A percentile compares a stretch with the other conserved stretches of the same genome.
These are phyloP conservation scores for Physcomitrium patens DNA, from an alignment of 225 moss, liverwort and hornwort genomes.

Conservation along the genomic window DNA sequence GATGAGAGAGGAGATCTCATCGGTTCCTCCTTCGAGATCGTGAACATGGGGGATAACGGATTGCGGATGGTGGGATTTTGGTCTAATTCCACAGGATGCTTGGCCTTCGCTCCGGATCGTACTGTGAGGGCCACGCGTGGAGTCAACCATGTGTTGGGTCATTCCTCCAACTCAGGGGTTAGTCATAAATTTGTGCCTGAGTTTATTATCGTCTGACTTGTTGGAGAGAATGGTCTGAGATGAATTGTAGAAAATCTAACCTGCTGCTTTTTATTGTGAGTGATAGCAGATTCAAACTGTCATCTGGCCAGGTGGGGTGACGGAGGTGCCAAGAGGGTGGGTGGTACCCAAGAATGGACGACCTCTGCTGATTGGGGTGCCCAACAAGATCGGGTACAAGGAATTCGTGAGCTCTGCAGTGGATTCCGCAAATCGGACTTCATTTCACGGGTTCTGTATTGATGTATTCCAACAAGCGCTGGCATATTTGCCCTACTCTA, in stretches of 20 bases:
- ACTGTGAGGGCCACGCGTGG: slow-evolving; percentile 28
- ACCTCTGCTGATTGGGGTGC: slow-evolving; percentile 81
- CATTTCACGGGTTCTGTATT: slow-evolving; percentile 82
- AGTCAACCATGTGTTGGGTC: slow-evolving; percentile 30
- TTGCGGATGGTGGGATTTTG: slow-evolving; percentile 82
- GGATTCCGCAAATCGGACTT: slow-evolving; percentile 51
- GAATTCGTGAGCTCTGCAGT: slow-evolving; percentile 68
- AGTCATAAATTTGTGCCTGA: not conserved
- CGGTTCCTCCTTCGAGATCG: slow-evolving; percentile 62
- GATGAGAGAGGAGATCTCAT: slow-evolving; percentile 68
- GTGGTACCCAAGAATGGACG: slow-evolving; percentile 82
- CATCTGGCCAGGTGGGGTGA: slow-evolving; percentile 86
- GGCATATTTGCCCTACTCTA: slow-evolving; percentile 68
- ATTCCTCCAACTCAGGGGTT: slow-evolving; percentile 44
- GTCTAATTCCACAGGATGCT: slow-evolving; percentile 63
- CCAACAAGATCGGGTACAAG: slow-evolving; percentile 76
- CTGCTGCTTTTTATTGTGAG: not conserved
- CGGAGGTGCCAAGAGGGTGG: slow-evolving; percentile 84
- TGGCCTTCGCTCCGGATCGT: slow-evolving; percentile 38
- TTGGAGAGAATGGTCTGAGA: too few relatives aligned
- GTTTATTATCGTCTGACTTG: too few relatives aligned
- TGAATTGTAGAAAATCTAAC: too few relatives aligned
- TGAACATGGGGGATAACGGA: slow-evolving; percentile 81
- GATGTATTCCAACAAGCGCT: slow-evolving; percentile 85
- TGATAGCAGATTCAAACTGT: slow-evolving; percentile 54